phyloP scores from a whole-genome alignment of 768 basidiomycete species.

The Pulveroboletus ravenelii region DNA sequence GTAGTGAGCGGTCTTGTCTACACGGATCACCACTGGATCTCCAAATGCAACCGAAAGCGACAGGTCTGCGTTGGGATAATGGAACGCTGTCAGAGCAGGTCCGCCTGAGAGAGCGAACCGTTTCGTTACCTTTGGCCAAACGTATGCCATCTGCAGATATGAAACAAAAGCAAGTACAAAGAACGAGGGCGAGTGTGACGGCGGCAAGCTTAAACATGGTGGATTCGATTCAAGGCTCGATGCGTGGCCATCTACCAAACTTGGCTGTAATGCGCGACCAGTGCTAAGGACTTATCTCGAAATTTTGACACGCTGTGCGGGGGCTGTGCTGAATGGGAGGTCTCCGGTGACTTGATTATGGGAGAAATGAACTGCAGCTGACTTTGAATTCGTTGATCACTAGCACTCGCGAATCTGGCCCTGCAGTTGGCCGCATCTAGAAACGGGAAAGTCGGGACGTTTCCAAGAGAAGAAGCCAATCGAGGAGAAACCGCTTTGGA shows the following conservation, averaged over 20 bases:
- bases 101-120: neutral
- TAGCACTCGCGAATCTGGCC: too few species aligned
- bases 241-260: neutral
- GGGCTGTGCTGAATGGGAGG: too few species aligned
- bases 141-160: slow-evolving; percentile 2
- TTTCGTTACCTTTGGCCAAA: neutral
- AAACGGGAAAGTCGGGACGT: too few species aligned
- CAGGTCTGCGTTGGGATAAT: neutral
- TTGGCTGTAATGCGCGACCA: too few species aligned
- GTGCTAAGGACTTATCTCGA: too few species aligned
- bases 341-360: too few species aligned
- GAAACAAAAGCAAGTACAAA: slow-evolving; percentile 2
- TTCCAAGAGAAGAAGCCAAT: too few species aligned
- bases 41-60: slow-evolving; percentile 5
- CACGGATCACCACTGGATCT: slow-evolving; percentile 1
- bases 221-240: neutral
- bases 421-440: too few species aligned
- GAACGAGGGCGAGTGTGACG: neutral
- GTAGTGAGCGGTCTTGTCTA: slow-evolving; percentile 11
- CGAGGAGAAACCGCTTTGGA: too few species aligned
- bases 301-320: too few species aligned
- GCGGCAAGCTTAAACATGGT: neutral
- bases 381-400: too few species aligned
- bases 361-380: too few species aligned
- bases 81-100: neutral